phyloP scores from a whole-genome alignment of 345 rosid species.

The Salix suchowensis region DNA sequence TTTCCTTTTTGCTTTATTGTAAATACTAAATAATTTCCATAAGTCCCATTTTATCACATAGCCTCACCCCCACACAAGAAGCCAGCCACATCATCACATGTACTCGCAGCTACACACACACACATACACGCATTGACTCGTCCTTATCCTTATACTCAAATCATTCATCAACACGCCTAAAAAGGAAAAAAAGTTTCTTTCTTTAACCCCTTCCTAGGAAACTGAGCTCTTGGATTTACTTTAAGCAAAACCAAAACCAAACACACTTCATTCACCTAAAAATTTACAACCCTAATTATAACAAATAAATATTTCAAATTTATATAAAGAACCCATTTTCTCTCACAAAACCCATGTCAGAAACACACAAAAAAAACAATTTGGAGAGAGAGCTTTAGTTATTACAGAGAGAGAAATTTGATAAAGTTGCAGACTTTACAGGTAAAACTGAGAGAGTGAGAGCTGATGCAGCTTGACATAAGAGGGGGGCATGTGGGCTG shows the following conservation, averaged over 20 bases:
- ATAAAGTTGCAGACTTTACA: neutral
- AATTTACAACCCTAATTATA: neutral
- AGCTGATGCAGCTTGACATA: neutral
- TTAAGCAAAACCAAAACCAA: neutral
- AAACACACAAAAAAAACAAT: neutral
- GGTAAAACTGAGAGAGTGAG: neutral
- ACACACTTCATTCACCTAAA: neutral
- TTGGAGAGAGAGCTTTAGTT: neutral
- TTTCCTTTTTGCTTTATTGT: neutral
- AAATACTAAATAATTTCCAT: neutral
- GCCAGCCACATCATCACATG: neutral
- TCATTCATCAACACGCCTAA: neutral
- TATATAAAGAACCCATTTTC: neutral
- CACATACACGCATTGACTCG: no score
- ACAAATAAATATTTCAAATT: neutral
- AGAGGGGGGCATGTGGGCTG: neutral
- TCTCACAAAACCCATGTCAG: neutral
- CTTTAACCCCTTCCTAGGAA: neutral
- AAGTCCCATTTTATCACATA: neutral
- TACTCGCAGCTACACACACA: neutral
- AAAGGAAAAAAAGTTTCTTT: neutral
- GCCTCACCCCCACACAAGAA: neutral
- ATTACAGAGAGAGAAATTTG: neutral
- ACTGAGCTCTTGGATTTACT: neutral
- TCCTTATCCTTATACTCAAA: neutral